phyloP scores from a whole-genome alignment of 2,329 filamentous ascomycete genomes.

The Tolypocladium nubicola region DNA sequence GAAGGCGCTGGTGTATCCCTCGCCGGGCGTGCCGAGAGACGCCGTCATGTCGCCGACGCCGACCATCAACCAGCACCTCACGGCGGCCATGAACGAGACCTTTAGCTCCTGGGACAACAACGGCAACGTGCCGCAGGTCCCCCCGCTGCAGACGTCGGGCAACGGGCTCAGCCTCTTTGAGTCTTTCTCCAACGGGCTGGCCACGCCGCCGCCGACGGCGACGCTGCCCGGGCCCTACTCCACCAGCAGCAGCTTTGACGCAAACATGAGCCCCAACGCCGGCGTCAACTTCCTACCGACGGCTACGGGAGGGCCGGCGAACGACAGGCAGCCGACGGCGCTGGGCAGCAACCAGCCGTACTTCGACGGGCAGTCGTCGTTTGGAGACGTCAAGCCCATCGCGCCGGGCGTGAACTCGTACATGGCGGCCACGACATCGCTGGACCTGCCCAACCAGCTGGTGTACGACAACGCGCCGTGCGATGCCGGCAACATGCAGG shows the following conservation, averaged over 20 bases:
- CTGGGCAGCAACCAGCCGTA: constrained; percentile 18
- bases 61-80: constrained; percentile 37
- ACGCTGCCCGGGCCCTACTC: constrained; percentile 37
- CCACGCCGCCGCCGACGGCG: constrained; percentile 46
- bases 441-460: constrained; percentile 21
- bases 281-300: constrained; percentile 20
- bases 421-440: constrained; percentile 14
- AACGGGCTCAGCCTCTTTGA: constrained; percentile 33
- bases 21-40: constrained; percentile 23
- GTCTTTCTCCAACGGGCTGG: constrained; percentile 40
- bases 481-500: constrained; percentile 19
- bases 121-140: constrained; percentile 18
- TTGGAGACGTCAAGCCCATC: constrained; percentile 23
- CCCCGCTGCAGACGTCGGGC: constrained; percentile 20
- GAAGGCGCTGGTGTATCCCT: constrained; percentile 28
- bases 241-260: constrained; percentile 31
- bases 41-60: constrained; percentile 44
- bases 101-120: constrained; percentile 36
- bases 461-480: constrained; percentile 23
- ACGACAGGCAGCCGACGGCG: constrained; percentile 13
- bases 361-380: constrained; percentile 20
- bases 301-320: constrained; percentile 14
- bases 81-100: constrained; percentile 47
- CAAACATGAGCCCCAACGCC: constrained; percentile 17
- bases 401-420: constrained; percentile 19